Evolutionary conservation across 306 rosid genomes (phyloP).

Genomic region (Cicer chorassanicum): DNA sequence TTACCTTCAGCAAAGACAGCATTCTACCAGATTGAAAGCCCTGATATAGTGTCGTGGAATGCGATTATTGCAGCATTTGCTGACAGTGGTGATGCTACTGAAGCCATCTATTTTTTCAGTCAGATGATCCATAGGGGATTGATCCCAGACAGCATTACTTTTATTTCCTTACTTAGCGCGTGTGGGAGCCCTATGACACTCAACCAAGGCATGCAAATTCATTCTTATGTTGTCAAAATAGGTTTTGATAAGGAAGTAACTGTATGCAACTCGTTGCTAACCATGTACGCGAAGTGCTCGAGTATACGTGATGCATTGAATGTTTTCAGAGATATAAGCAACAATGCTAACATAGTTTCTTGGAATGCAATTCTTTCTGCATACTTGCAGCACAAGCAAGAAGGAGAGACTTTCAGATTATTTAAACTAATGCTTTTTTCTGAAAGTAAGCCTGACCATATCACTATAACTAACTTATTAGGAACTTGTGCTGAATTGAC

Average conservation of each 20-base stretch:
- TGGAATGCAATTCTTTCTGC: conserved; percentile 81
- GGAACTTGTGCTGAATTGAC: conserved; percentile 71
- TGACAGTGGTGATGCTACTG: conserved; percentile 52
- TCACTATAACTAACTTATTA: conserved; percentile 63
- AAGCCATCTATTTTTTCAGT: conserved; percentile 61
- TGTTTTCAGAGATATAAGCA: conserved; percentile 53
- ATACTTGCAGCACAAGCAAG: conserved; percentile 64
- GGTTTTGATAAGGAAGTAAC: conserved; percentile 55
- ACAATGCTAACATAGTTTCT: conserved; percentile 62
- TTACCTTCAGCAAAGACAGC: conserved; percentile 57
- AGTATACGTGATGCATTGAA: conserved; percentile 57
- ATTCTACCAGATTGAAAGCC: conserved; percentile 62
- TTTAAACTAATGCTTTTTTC: conserved; percentile 61
- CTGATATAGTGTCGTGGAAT: conserved; percentile 81
- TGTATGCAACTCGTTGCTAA: conserved; percentile 64
- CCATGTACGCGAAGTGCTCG: conserved; percentile 78
- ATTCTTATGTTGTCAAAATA: conserved; percentile 58
- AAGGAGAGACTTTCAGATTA: conserved; percentile 61
- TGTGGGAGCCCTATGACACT: conserved; percentile 58
- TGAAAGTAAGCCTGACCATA: conserved; percentile 58
- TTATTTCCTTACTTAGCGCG: conserved; percentile 66
- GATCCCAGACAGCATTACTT: conserved; percentile 62
- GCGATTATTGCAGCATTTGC: conserved; percentile 73
- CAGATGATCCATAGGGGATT: conserved; percentile 57
- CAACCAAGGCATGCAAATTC: conserved; percentile 72